A percentile compares a stretch with the other conserved stretches of the same genome.
Evolutionary conservation across 495 filamentous ascomycete species (phyloP).

Genomic region (Usnea hakonensis): DNA sequence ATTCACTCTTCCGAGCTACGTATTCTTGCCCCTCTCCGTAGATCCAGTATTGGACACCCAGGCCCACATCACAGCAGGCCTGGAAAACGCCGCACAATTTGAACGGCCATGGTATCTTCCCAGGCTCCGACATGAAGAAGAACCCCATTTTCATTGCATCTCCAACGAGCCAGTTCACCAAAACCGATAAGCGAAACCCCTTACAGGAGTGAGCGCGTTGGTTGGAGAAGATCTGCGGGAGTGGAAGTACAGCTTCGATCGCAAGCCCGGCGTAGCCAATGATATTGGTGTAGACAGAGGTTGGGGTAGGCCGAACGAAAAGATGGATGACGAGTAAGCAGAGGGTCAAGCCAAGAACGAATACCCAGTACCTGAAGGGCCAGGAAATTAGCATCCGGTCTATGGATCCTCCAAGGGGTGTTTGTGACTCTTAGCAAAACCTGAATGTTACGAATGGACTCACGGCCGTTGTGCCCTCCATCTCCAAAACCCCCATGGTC

Average conservation of each 20-base stretch:
- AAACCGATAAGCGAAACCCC: constrained; percentile 80
- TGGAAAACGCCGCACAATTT: constrained; percentile 91
- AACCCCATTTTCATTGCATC: constrained; percentile 95
- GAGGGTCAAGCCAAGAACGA: constrained; percentile 63
- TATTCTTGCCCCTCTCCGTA: constrained; percentile 52
- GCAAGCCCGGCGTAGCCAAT: constrained; percentile 80
- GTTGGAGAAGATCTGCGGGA: constrained; percentile 85
- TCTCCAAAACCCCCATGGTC: constrained; percentile 92
- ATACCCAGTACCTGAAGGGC: constrained; percentile 71
- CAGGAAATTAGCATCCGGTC: constrained; percentile 1
- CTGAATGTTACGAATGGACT: constrained; percentile 28
- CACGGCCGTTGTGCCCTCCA: constrained; percentile 78
- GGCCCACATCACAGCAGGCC: constrained; percentile 70
- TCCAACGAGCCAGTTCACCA: constrained; percentile 81
- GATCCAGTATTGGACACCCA: constrained; percentile 80
- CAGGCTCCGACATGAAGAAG: constrained; percentile 66
- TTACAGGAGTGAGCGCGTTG: constrained; percentile 70
- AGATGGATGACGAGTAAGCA: constrained; percentile 61
- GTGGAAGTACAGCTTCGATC: constrained; percentile 79
- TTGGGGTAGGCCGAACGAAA: constrained; percentile 53
- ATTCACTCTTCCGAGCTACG: neutral
- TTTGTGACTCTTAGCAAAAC: neutral
- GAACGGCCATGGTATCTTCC: constrained; percentile 74
- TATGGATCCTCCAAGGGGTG: neutral
- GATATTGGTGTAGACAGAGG: constrained; percentile 60